Percentiles rank a stretch among this genome's conserved stretches.
These are phyloP conservation scores for Zasmidium citrigriseum DNA, from an alignment of 2,329 filamentous ascomycete genomes.

Conservation along the genomic window DNA sequence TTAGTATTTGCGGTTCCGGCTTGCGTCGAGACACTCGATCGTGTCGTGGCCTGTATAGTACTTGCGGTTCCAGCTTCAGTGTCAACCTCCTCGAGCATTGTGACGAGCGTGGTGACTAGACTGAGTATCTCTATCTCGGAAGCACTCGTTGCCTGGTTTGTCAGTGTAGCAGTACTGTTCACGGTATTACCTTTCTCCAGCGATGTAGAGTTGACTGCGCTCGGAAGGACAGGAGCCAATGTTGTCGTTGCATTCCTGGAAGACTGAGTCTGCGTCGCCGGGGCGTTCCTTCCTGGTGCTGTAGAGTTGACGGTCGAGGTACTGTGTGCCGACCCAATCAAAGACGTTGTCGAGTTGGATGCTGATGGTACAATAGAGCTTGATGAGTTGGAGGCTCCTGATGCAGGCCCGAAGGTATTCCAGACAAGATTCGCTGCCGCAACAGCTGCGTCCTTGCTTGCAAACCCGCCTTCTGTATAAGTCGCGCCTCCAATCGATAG, in stretches of 20 bases:
- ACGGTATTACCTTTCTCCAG: background rate
- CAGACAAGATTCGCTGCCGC: slow-evolving; percentile 65
- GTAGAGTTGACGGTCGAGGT: background rate
- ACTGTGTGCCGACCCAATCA: background rate
- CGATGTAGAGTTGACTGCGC: background rate
- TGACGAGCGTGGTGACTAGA: background rate
- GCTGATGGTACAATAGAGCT: background rate
- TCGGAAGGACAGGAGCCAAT: background rate
- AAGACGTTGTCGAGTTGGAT: background rate
- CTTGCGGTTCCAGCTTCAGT: too few relatives aligned
- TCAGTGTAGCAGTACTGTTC: background rate
- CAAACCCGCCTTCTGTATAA: slow-evolving; percentile 68
- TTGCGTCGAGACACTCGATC: too few relatives aligned
- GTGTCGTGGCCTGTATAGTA: too few relatives aligned
- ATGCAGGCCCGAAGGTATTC: slow-evolving; percentile 66
- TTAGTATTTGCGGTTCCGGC: too few relatives aligned
- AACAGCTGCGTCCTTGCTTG: slow-evolving; percentile 50
- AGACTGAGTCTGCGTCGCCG: background rate
- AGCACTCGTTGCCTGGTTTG: background rate
- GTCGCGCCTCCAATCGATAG: slow-evolving; percentile 72
- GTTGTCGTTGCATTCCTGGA: background rate
- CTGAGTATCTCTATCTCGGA: background rate
- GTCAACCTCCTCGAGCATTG: background rate
- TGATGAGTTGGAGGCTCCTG: background rate
- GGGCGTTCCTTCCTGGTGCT: too few relatives aligned